Base-by-base conservation (phyloP, 75 land plant species). In the Larix kaempferi region DNA sequence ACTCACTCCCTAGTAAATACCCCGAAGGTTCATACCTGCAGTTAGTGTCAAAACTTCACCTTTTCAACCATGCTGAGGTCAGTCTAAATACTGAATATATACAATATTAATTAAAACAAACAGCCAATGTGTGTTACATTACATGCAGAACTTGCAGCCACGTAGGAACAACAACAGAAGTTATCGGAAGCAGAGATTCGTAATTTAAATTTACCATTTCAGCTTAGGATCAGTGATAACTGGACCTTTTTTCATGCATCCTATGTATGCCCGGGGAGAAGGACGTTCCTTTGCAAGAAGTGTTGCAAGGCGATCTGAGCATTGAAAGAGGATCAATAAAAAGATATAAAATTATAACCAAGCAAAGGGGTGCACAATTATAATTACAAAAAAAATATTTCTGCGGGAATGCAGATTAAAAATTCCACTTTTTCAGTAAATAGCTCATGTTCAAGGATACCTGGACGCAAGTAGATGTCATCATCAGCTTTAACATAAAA, bases 401-500 rank as follows among this genome's bases (percentile, higher is more conserved):
- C 2, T 19, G 5, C 10, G 3, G 5, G 0, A 41, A 12, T 41
- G 39, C 54, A 69, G 19, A 69, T 69, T 41, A 21, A 8, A 37
- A 39, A 22, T 69, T 69, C 4, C 13, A 41, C 10, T 69, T 39
- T 69, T 6, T 65, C 33, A 69, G 52, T 49, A n/a, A 69, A 69
- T 22, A 69, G 13, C 25, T 69, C 25, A n/a, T 10, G 19, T 3
- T 74, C 21, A 76, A 29, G 17, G 66, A 19, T 81, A 91, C 96
- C 96, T 82, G 97, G 94, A 25, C 95, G 87, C 81, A 94, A 60
- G 80, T 94, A 94, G 15, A 94, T 90, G 77, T 90, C 95, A 88
- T 94, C 97, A 75, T 94, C 97, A n/a, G 89, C 90, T 80, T 94
- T 94, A 25, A 94, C 95, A 82, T 94, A 94, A 78, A 88, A 94